phyloP scores from a whole-genome alignment of 169 alveolate genomes.

The Babesia bigemina region DNA sequence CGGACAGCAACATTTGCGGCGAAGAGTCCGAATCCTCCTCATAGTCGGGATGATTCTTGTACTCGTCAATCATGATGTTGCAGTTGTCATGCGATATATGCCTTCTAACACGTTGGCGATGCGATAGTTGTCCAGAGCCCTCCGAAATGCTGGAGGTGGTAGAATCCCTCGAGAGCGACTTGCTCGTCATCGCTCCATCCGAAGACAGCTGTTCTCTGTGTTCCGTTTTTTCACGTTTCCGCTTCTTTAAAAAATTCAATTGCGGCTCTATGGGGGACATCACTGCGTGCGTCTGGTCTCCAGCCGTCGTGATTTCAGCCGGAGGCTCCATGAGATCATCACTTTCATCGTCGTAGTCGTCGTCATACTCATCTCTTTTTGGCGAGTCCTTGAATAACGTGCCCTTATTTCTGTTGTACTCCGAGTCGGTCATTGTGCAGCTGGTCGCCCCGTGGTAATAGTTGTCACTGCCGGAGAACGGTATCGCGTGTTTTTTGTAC shows the following conservation, averaged over 20 bases:
- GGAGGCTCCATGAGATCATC: not conserved
- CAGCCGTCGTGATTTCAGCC: not conserved
- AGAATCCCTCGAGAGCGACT: not conserved
- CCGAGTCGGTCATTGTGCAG: not conserved
- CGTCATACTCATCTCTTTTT: not conserved
- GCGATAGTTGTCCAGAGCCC: no score
- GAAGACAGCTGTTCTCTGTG: not conserved
- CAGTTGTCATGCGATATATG: not conserved
- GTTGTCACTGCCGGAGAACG: constrained; percentile 11
- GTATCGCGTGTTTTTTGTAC: not conserved
- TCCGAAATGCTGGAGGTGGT: no score
- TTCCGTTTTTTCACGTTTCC: not conserved
- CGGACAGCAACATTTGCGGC: not conserved
- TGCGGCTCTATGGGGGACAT: not conserved
- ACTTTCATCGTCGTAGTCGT: not conserved
- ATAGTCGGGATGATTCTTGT: not conserved
- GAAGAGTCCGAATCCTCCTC: not conserved
- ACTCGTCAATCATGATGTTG: not conserved
- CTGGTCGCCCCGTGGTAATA: not conserved
- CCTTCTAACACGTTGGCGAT: not conserved
- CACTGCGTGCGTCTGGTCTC: not conserved
- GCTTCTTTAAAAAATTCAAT: not conserved
- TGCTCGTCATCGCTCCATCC: not conserved
- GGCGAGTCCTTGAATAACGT: constrained; percentile 4
- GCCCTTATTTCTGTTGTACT: not conserved